Percentiles rank a stretch among this genome's conserved stretches.
Evolutionary conservation across 176 grass and related monocot genomes (phyloP).

Genomic region (Oryza rufipogon): DNA sequence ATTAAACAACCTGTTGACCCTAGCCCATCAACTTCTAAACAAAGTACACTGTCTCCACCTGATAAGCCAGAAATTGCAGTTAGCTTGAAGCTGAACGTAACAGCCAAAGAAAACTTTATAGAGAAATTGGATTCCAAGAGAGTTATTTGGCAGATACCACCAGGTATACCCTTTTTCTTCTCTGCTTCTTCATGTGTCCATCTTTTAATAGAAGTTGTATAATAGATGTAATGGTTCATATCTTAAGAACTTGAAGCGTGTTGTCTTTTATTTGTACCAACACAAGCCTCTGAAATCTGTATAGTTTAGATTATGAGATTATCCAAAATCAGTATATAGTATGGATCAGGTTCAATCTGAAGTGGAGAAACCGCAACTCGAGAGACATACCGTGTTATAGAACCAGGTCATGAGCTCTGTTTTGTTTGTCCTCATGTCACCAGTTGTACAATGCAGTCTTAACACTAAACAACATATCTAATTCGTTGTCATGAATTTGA

Average conservation of each 20-base stretch:
- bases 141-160: slow-evolving; percentile 76
- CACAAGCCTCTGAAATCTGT: slow-evolving; percentile 10
- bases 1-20: slow-evolving; percentile 33
- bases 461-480: not conserved
- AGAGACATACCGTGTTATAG: not conserved
- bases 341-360: slow-evolving; percentile 12
- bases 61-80: slow-evolving; percentile 43
- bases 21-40: slow-evolving; percentile 38
- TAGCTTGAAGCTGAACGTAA: slow-evolving; percentile 39
- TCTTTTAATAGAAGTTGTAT: slow-evolving; percentile 33
- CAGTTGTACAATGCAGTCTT: slow-evolving; percentile 2
- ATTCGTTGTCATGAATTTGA: not conserved
- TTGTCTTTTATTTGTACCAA: slow-evolving; percentile 18
- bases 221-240: slow-evolving; percentile 6
- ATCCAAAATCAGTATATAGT: slow-evolving; percentile 21
- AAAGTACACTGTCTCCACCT: slow-evolving; percentile 28
- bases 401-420: not conserved
- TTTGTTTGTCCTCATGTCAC: slow-evolving; percentile 9
- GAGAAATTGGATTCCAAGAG: slow-evolving; percentile 73
- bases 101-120: slow-evolving; percentile 44
- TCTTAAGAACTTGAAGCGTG: slow-evolving; percentile 24
- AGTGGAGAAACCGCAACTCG: slow-evolving; percentile 7
- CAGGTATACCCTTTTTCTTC: slow-evolving; percentile 76
- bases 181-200: slow-evolving; percentile 41
- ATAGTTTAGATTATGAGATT: slow-evolving; percentile 39